Evolutionary conservation across 2,329 filamentous ascomycete genomes (phyloP).

Genomic region (Neonectria ditissima): DNA sequence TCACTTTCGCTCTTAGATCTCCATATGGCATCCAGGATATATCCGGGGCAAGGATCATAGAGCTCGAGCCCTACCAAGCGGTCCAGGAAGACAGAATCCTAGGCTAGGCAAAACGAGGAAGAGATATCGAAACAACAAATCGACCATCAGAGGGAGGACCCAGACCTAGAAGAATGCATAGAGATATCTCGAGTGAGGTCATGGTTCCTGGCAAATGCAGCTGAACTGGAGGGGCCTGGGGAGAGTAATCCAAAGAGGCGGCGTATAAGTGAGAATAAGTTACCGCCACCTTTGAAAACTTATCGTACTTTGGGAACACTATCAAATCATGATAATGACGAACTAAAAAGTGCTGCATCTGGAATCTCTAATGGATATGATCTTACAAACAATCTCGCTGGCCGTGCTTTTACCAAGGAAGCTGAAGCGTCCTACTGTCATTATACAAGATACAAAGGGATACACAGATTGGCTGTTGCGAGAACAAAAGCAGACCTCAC

Average conservation of each 20-base stretch:
- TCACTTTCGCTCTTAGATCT: conserved; percentile 1
- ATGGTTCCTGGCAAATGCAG: neutral
- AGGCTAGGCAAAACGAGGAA: neutral
- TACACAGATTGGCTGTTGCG: no score
- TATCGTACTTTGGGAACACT: neutral
- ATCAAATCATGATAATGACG: neutral
- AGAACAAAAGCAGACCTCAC: no score
- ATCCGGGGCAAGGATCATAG: conserved; percentile 3
- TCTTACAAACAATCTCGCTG: neutral
- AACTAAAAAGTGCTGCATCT: neutral
- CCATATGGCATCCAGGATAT: conserved; percentile 7
- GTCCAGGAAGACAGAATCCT: conserved; percentile 6
- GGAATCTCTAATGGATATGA: neutral
- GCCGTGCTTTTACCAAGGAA: neutral
- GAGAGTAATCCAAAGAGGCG: neutral
- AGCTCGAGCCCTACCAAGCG: conserved; percentile 3
- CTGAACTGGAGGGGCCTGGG: neutral
- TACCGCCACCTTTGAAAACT: neutral
- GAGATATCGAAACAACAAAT: neutral
- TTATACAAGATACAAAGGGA: neutral
- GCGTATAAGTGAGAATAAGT: neutral
- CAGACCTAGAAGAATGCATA: neutral
- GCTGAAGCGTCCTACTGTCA: neutral
- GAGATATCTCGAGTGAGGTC: neutral
- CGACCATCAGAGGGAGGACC: neutral